Percentiles rank a stretch among this genome's conserved stretches.
Conservation (phyloP, 139 green algal species). For the Micractinium conductrix region DNA sequence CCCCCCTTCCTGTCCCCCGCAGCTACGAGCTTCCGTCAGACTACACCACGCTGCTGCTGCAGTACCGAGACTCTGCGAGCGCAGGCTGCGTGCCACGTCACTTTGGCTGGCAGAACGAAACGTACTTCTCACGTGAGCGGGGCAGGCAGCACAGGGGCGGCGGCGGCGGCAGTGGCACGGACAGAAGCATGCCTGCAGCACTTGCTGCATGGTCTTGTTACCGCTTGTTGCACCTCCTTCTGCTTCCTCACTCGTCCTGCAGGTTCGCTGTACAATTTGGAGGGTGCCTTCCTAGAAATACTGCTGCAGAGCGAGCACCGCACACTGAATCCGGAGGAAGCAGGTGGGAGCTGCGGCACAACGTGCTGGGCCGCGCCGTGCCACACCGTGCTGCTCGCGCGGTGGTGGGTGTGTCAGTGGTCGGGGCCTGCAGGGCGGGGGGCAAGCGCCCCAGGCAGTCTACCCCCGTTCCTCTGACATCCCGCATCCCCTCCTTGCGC, state of each 20-base stretch:
- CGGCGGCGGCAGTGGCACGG: no score
- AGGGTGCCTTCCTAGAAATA: constrained; percentile 1
- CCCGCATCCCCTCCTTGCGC: not conserved
- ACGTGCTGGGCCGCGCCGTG: no score
- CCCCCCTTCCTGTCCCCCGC: no score
- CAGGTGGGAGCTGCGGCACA: not conserved
- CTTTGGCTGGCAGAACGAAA: not conserved
- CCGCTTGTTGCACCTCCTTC: no score
- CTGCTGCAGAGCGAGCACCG: constrained; percentile 32
- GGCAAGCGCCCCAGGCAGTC: no score
- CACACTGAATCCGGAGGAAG: constrained; percentile 29
- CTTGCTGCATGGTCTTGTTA: no score
- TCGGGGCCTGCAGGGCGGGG: no score
- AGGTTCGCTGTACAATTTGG: constrained; percentile 3
- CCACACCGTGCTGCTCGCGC: no score
- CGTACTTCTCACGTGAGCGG: not conserved
- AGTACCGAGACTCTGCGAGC: not conserved
- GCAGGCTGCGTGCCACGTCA: not conserved
- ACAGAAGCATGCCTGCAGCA: no score
- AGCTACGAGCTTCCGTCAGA: constrained; percentile 3
- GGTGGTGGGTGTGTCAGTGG: no score
- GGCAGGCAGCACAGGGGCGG: no score
- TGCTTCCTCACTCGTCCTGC: not conserved
- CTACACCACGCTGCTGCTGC: not conserved
- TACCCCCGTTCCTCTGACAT: no score